Conservation (phyloP, 2,329 filamentous ascomycete genomes). For the Xylariales sp. region DNA sequence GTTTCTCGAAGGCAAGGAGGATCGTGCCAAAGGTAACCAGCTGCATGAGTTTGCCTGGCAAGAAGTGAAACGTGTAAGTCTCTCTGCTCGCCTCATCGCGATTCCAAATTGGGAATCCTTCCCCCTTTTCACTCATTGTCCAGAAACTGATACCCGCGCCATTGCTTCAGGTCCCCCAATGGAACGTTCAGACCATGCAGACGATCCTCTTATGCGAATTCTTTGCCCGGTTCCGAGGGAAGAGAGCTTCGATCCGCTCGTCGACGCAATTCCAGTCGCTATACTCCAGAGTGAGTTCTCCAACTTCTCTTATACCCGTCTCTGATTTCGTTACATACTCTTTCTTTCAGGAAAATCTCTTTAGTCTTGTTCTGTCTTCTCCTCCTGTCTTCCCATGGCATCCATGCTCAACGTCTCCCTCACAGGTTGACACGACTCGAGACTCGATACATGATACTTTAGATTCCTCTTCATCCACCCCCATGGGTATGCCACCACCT, state of each 20-base stretch:
- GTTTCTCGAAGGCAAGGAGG: constrained; percentile 41
- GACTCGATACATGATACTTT: constrained; percentile 12
- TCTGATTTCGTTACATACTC: constrained; percentile 25
- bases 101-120: neutral
- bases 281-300: constrained; percentile 49
- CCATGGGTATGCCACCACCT: constrained; percentile 15
- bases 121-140: neutral
- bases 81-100: neutral
- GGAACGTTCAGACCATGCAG: constrained; percentile 48
- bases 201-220: constrained; percentile 51
- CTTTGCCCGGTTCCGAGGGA: constrained; percentile 50
- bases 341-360: constrained; percentile 27
- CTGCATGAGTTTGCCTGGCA: constrained; percentile 48
- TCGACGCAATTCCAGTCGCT: constrained; percentile 46
- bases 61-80: constrained; percentile 45
- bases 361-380: constrained; percentile 27
- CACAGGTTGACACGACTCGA: constrained; percentile 34
- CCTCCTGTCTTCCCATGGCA: constrained; percentile 21
- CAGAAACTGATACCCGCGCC: constrained; percentile 2
- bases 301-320: constrained; percentile 24
- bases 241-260: constrained; percentile 40
- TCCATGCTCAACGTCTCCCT: constrained; percentile 28
- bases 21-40: constrained; percentile 44
- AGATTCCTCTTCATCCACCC: constrained; percentile 12
- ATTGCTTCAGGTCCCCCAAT: constrained; percentile 36